Percentiles rank a stretch among this genome's conserved stretches.
These are phyloP conservation scores for Salix suchowensis DNA, from an alignment of 345 rosid species.

Conservation along the genomic window DNA sequence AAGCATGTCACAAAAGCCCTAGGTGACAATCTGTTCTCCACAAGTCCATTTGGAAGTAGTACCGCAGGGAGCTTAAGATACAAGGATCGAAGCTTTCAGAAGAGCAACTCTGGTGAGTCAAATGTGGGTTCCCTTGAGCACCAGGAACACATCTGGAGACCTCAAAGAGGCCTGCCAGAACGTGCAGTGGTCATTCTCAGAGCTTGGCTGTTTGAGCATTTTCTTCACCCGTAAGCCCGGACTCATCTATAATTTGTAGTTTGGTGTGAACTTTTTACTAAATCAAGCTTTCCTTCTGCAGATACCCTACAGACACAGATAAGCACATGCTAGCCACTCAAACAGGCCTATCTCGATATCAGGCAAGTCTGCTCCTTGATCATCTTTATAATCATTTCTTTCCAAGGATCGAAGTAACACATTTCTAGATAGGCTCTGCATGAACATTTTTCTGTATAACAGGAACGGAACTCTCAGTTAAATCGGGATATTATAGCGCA, in stretches of 20 bases:
- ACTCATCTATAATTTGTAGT: neutral
- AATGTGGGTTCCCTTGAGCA: slow-evolving; percentile 42
- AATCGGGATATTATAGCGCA: too few relatives aligned
- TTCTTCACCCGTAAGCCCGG: slow-evolving; percentile 62
- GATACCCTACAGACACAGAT: slow-evolving; percentile 62
- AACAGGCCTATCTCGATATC: slow-evolving; percentile 56
- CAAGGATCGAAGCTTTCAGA: slow-evolving; percentile 30
- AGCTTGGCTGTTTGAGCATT: slow-evolving; percentile 70
- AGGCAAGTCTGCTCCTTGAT: slow-evolving; percentile 28
- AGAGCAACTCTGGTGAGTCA: slow-evolving; percentile 29
- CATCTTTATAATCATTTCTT: neutral
- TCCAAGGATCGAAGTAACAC: slow-evolving; percentile 1
- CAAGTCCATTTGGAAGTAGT: slow-evolving; percentile 22
- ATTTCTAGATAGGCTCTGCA: neutral
- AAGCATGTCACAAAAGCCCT: slow-evolving; percentile 25
- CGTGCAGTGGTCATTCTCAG: slow-evolving; percentile 52
- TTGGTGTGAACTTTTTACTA: neutral
- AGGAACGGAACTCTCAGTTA: neutral
- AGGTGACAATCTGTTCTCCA: slow-evolving; percentile 35
- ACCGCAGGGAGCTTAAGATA: slow-evolving; percentile 27
- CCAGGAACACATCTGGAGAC: slow-evolving; percentile 56
- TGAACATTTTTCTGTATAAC: neutral
- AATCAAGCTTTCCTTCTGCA: slow-evolving; percentile 14
- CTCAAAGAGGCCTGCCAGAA: slow-evolving; percentile 68
- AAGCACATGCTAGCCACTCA: slow-evolving; percentile 59